Evolutionary conservation across 106 monocot genomes (phyloP), one percentile per base, ranked within the genome.

Genomic region (Posidonia australis): DNA sequence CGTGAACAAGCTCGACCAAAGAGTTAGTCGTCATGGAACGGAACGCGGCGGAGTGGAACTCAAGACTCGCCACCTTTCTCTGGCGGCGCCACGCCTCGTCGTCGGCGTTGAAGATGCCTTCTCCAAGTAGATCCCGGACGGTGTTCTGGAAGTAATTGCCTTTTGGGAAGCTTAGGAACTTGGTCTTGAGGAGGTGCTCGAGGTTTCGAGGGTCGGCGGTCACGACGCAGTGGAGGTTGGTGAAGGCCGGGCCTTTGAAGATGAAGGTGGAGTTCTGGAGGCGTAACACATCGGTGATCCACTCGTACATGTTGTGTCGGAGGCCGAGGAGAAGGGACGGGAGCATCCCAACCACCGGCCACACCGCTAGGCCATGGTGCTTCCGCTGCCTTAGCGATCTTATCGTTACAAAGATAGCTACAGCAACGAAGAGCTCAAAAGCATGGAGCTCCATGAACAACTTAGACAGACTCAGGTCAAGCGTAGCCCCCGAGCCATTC

Each of bases 31-130:
- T 90, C 71, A 90, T 55, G 27, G 74, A 41, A 0, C 94, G 84
- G 67, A 94, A 94, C 72, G 73, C 82, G 0, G 94, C 67, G 2
- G 94, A 94, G 74, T 94, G 94, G 64, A 94, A 94, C 78, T 94
- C 90, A 1, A 87, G 60, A 74, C 89, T 94, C 0, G 90, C 94
- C 6, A 73, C 71, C 71, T 82, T 81, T 0, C 94, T 58, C 76
- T 94, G 90, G 19, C 67, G 61, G 10, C 89, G 77, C 94, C 94
- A 94, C 21, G 58, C 46, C 19, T 89, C 94, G 41, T 82, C 94
- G 67, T 90, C 94, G 7, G 82, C 94, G 18, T 71, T 78, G 74
- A 94, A 94, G 54, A 94, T 94, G 3, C 94, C 94, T 19, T 80
- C 84, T 2, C 90, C 94, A 25, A 90, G 78, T 9, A 94, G 71